Percentiles rank a stretch among this genome's conserved stretches.
Conservation (phyloP, 2,329 filamentous ascomycete species). For the Parastagonospora avenae region DNA sequence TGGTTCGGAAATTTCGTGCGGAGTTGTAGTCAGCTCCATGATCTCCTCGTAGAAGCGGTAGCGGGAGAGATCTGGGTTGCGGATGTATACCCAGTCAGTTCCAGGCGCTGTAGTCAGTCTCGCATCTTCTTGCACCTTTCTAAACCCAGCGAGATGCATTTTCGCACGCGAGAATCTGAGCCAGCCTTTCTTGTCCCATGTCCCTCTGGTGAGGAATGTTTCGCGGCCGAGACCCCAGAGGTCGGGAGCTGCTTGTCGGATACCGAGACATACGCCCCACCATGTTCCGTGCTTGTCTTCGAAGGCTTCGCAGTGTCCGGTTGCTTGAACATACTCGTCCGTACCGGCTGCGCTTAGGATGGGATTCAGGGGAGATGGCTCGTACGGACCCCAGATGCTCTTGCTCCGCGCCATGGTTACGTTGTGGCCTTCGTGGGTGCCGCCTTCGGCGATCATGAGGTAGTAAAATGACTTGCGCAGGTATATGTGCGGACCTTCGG, state of each 20-base stretch:
- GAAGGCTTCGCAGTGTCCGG: constrained; percentile 19
- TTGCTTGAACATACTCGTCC: constrained; percentile 19
- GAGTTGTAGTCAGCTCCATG: constrained; percentile 7
- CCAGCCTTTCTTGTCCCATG: constrained; percentile 14
- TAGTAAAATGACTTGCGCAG: constrained; percentile 40
- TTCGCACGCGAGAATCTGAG: constrained; percentile 13
- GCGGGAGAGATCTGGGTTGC: constrained; percentile 4
- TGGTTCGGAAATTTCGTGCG: constrained; percentile 3
- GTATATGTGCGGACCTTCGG: constrained; percentile 46
- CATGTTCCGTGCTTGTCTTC: constrained; percentile 13
- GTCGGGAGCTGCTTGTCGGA: constrained; percentile 1
- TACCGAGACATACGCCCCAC: constrained; percentile 19
- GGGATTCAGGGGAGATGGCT: constrained; percentile 13
- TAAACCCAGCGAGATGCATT: background rate
- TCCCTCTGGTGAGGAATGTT: constrained; percentile 13
- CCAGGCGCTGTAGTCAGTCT: background rate
- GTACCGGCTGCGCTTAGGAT: constrained; percentile 12
- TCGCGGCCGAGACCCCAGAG: constrained; percentile 17
- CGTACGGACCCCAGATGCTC: constrained; percentile 15
- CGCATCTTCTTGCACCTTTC: background rate
- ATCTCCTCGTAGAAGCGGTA: background rate
- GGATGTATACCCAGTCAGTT: constrained; percentile 10
- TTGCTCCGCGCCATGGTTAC: constrained; percentile 17
- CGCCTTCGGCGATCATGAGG: constrained; percentile 41
- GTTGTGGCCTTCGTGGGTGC: constrained; percentile 14